Conservation (phyloP, 345 rosid genomes). For the Toxicodendron radicans region DNA sequence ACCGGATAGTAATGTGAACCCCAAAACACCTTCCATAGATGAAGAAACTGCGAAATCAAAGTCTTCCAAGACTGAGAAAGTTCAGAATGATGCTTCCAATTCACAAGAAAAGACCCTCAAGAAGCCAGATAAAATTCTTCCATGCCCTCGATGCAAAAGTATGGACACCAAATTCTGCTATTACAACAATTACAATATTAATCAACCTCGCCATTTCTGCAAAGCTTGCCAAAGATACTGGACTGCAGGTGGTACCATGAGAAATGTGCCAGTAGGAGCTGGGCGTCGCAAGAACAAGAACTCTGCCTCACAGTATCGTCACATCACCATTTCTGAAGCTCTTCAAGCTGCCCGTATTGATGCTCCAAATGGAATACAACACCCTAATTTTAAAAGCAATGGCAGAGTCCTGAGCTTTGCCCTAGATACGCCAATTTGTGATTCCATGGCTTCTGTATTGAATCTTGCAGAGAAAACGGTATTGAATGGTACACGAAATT, state of each 20-base stretch:
- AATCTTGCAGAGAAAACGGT: constrained; percentile 49
- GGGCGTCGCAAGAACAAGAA: constrained; percentile 92
- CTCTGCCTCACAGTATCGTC: constrained; percentile 57
- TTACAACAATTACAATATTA: constrained; percentile 87
- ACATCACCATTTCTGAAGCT: constrained; percentile 74
- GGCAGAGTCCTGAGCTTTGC: constrained; percentile 70
- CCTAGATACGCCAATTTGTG: constrained; percentile 49
- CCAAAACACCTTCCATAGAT: constrained; percentile 40
- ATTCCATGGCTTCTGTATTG: constrained; percentile 49
- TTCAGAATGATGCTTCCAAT: constrained; percentile 33
- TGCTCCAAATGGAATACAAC: constrained; percentile 39
- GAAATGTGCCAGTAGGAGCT: constrained; percentile 87
- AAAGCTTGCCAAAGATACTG: constrained; percentile 94
- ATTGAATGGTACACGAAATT: constrained; percentile 40
- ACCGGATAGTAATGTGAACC: constrained; percentile 33
- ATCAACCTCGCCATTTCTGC: constrained; percentile 95
- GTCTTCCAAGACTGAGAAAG: constrained; percentile 40
- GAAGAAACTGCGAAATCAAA: constrained; percentile 50
- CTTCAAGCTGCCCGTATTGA: constrained; percentile 61
- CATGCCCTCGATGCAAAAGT: constrained; percentile 88
- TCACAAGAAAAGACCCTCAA: constrained; percentile 60
- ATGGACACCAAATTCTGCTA: constrained; percentile 93
- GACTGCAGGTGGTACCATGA: constrained; percentile 96
- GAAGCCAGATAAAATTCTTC: constrained; percentile 90
- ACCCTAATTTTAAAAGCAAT: constrained; percentile 45